Conservation (phyloP, 768 basidiomycete species). For the Infundibulicybe gibba region DNA sequence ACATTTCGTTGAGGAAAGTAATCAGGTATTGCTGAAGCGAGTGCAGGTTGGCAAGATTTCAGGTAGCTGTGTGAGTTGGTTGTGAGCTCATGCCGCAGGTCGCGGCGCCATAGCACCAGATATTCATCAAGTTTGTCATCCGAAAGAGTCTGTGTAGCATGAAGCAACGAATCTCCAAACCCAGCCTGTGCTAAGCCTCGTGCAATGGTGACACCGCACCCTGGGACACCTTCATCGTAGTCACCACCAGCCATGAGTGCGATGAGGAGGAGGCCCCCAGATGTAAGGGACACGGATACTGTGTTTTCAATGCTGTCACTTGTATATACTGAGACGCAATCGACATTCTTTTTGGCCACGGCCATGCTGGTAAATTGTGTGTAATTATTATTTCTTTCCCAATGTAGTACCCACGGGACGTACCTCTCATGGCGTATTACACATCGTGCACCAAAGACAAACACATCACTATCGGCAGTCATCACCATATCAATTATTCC, state of each 20-base stretch:
- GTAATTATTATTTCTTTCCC: background rate
- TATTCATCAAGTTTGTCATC: slow-evolving; percentile 1
- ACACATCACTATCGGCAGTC: slow-evolving; percentile 68
- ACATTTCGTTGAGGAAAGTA: slow-evolving; percentile 4
- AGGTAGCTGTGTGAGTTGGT: slow-evolving; percentile 9
- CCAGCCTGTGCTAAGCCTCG: slow-evolving; percentile 57
- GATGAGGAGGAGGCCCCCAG: slow-evolving; percentile 53
- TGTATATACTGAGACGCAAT: slow-evolving; percentile 7
- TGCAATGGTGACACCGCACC: slow-evolving; percentile 53
- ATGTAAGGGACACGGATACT: slow-evolving; percentile 4
- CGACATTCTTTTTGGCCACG: background rate
- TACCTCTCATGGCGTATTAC: slow-evolving; percentile 41
- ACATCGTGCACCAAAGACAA: slow-evolving; percentile 61
- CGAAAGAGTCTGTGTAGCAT: background rate
- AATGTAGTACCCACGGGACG: background rate
- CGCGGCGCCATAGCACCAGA: slow-evolving; percentile 5
- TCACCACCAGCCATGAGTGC: slow-evolving; percentile 67
- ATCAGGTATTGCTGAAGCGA: slow-evolving; percentile 1
- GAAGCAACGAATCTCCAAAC: slow-evolving; percentile 46
- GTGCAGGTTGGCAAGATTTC: background rate
- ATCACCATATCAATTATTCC: slow-evolving; percentile 63
- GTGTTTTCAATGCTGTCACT: slow-evolving; percentile 3
- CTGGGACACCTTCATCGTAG: slow-evolving; percentile 48
- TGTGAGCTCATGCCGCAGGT: slow-evolving; percentile 5
- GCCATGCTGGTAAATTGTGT: too few species aligned